A percentile compares a stretch with the other conserved stretches of the same genome.
Conservation (phyloP, 768 basidiomycete species). For the Trametes cinnabarina region DNA sequence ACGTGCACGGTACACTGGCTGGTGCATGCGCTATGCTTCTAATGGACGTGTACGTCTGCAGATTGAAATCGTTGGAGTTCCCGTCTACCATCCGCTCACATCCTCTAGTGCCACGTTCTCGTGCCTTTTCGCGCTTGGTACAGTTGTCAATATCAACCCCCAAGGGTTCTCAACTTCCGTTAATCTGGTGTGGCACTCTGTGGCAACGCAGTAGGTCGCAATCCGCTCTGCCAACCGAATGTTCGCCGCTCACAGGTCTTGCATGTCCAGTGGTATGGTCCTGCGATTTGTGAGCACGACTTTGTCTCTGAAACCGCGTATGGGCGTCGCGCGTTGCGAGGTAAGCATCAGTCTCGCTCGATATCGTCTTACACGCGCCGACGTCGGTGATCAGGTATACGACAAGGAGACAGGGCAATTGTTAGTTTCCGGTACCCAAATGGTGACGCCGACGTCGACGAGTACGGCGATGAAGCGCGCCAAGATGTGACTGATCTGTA, state of each 20-base stretch:
- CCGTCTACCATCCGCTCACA: background rate
- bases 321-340: constrained; percentile 22
- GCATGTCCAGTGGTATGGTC: constrained; percentile 18
- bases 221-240: background rate
- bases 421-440: constrained; percentile 24
- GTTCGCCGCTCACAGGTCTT: background rate
- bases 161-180: constrained; percentile 22
- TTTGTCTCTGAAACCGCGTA: constrained; percentile 14
- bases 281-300: constrained; percentile 24
- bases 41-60: constrained; percentile 24
- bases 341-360: too few species aligned
- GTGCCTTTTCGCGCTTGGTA: constrained; percentile 19
- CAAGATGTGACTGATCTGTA: constrained; percentile 3
- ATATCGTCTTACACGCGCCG: too few species aligned
- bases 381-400: constrained; percentile 19
- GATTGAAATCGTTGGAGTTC: background rate
- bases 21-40: constrained; percentile 22
- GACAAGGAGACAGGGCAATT: constrained; percentile 22
- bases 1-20: constrained; percentile 24
- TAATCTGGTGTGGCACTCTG: constrained; percentile 23
- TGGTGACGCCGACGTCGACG: constrained; percentile 12
- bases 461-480: background rate
- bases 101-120: constrained; percentile 22
- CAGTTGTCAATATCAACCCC: constrained; percentile 12
- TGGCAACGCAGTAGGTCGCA: constrained; percentile 22